phyloP scores from a whole-genome alignment of 257 asterid species.

The Nicotiana attenuata region DNA sequence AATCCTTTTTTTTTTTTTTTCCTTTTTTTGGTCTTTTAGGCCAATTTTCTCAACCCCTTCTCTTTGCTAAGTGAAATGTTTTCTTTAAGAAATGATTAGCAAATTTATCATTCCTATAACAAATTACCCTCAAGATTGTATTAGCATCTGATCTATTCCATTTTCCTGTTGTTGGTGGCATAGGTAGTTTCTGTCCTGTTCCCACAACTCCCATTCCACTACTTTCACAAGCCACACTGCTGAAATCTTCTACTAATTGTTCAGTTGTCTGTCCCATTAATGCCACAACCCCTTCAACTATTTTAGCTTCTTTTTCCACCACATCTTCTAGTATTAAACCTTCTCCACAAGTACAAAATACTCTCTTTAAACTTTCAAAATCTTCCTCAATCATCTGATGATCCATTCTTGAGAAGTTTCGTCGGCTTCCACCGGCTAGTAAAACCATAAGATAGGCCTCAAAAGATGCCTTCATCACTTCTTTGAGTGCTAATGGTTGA shows the following conservation, averaged over 20 bases:
- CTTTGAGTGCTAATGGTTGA: conserved; percentile 61
- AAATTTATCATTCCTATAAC: conserved; percentile 67
- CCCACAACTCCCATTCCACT: conserved; percentile 57
- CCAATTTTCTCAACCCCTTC: conserved; percentile 33
- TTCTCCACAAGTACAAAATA: conserved; percentile 69
- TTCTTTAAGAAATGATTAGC: conserved; percentile 70
- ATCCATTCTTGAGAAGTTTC: conserved; percentile 47
- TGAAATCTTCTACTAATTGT: conserved; percentile 75
- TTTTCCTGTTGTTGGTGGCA: conserved; percentile 87
- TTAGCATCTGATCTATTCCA: conserved; percentile 86
- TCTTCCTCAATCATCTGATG: conserved; percentile 85
- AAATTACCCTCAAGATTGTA: conserved; percentile 71
- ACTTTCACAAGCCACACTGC: conserved; percentile 65
- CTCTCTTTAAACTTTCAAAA: conserved; percentile 42
- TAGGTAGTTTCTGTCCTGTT: conserved; percentile 57
- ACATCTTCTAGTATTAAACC: conserved; percentile 64
- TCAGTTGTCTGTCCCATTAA: conserved; percentile 81
- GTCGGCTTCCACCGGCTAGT: conserved; percentile 75
- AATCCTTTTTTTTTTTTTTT: neutral
- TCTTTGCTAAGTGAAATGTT: conserved; percentile 76
- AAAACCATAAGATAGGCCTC: conserved; percentile 80
- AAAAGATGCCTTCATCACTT: conserved; percentile 73
- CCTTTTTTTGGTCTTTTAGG: neutral
- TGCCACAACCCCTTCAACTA: conserved; percentile 62
- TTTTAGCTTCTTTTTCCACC: conserved; percentile 59